A percentile compares a stretch with the other conserved stretches of the same genome.
phyloP scores from a whole-genome alignment of 371 early-diverging fungal species.

The Paraphysoderma sedebokerense region DNA sequence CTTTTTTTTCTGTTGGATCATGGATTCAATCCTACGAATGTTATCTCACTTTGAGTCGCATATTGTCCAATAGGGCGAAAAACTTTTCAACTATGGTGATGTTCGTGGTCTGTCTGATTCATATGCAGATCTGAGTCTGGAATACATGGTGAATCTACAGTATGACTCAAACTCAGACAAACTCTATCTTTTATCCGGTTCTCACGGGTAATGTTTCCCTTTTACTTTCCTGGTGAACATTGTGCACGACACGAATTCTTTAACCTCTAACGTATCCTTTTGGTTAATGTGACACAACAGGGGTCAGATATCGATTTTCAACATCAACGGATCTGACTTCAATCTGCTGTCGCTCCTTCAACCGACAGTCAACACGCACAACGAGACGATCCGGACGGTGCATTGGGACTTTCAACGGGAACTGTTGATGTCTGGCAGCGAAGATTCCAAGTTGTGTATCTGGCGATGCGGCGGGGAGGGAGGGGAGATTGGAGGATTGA shows the following conservation, averaged over 20 bases:
- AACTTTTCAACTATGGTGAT: conserved; percentile 60
- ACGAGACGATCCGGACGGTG: conserved; percentile 49
- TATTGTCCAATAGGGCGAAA: conserved; percentile 21
- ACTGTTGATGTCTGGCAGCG: conserved; percentile 50
- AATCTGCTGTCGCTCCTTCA: conserved; percentile 47
- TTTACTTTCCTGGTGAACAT: background rate
- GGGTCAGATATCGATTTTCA: conserved; percentile 48
- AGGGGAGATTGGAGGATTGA: background rate
- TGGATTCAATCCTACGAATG: background rate
- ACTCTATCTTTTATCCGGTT: conserved; percentile 64
- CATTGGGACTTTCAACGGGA: conserved; percentile 37
- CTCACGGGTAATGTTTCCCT: conserved; percentile 34
- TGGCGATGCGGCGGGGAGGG: conserved; percentile 22
- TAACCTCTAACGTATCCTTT: background rate
- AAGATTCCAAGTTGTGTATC: conserved; percentile 47
- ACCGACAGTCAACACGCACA: conserved; percentile 36
- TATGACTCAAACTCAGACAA: conserved; percentile 49
- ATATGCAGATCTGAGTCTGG: conserved; percentile 28
- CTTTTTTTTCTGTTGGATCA: background rate
- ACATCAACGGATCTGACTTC: conserved; percentile 52
- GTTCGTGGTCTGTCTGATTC: conserved; percentile 23
- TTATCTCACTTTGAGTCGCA: background rate
- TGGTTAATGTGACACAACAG: conserved; percentile 11
- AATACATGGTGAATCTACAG: conserved; percentile 67
- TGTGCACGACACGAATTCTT: background rate